phyloP scores from a whole-genome alignment of 495 filamentous ascomycete genomes.

The Lasiosphaeriaceae sp. region DNA sequence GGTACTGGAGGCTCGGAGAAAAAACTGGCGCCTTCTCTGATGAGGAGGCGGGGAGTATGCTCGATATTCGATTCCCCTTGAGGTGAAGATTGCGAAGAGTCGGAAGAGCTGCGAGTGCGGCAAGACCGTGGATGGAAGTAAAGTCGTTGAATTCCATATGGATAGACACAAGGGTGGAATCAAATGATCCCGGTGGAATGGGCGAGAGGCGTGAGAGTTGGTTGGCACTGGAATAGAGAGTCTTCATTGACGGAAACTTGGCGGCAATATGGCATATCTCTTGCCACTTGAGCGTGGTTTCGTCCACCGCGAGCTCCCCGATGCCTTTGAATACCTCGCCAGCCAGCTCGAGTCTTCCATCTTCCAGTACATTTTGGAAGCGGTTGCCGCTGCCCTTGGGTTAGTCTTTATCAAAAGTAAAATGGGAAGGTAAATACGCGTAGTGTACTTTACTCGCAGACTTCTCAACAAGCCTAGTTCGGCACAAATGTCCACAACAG shows the following conservation, averaged over 20 bases:
- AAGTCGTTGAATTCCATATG: slow-evolving; percentile 76
- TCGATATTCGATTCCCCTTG: slow-evolving; percentile 51
- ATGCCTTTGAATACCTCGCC: slow-evolving; percentile 51
- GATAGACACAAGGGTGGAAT: slow-evolving; percentile 49
- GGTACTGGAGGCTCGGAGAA: slow-evolving; percentile 47
- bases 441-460: slow-evolving; percentile 68
- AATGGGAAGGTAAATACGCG: slow-evolving; percentile 2
- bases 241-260: slow-evolving; percentile 58
- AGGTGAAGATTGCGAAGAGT: slow-evolving; percentile 60
- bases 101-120: slow-evolving; percentile 51
- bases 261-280: slow-evolving; percentile 51
- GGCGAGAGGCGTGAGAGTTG: slow-evolving; percentile 39
- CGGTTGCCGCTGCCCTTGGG: slow-evolving; percentile 67
- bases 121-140: slow-evolving; percentile 54
- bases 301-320: slow-evolving; percentile 66
- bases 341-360: slow-evolving; percentile 29
- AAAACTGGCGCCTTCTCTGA: slow-evolving; percentile 24
- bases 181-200: slow-evolving; percentile 40
- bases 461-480: slow-evolving; percentile 58
- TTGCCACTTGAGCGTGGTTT: slow-evolving; percentile 68
- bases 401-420: slow-evolving; percentile 47
- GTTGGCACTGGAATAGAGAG: slow-evolving; percentile 50
- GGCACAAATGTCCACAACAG: slow-evolving; percentile 65
- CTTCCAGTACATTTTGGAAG: slow-evolving; percentile 47
- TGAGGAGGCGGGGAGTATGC: slow-evolving; percentile 19